A percentile compares a stretch with the other conserved stretches of the same genome.
These are phyloP conservation scores for Sonneratia alba DNA, from an alignment of 345 rosid genomes.

Conservation along the genomic window DNA sequence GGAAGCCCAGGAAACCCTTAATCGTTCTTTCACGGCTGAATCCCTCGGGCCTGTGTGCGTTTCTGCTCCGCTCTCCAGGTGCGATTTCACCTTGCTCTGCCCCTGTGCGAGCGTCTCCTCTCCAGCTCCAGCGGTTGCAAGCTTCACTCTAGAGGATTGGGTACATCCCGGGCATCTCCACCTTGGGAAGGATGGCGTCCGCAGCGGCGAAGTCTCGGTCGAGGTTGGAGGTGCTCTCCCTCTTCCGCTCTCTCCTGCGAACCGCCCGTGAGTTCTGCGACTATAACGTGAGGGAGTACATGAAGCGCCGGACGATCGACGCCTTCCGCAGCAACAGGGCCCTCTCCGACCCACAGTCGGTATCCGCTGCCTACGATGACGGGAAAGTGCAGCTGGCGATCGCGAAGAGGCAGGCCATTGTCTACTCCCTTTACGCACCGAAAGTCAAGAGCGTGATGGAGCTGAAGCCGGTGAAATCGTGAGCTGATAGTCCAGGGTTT, in stretches of 20 bases:
- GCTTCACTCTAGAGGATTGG: no score
- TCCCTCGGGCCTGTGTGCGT: no score
- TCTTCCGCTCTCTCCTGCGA: conserved; percentile 65
- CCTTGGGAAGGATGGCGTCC: conserved; percentile 4
- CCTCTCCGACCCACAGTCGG: conserved; percentile 40
- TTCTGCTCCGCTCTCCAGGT: no score
- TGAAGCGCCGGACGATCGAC: conserved; percentile 63
- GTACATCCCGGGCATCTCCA: no score
- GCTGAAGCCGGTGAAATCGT: conserved; percentile 15
- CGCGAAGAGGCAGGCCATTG: conserved; percentile 52
- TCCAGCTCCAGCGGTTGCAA: no score
- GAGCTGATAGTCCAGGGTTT: not conserved
- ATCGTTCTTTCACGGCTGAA: no score
- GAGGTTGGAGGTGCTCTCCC: conserved; percentile 35
- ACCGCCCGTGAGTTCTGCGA: conserved; percentile 58
- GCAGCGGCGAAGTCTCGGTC: conserved; percentile 15
- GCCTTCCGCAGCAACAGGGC: conserved; percentile 47
- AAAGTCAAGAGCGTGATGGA: conserved; percentile 80
- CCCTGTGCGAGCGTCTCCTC: no score
- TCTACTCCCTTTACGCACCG: conserved; percentile 67
- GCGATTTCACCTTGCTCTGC: no score
- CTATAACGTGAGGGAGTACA: conserved; percentile 75
- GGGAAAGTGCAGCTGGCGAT: conserved; percentile 56
- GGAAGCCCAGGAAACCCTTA: no score
- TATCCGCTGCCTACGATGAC: conserved; percentile 42